Base-by-base conservation (phyloP, 1,284 basidiomycete species). In the Phlebopus sp. region DNA sequence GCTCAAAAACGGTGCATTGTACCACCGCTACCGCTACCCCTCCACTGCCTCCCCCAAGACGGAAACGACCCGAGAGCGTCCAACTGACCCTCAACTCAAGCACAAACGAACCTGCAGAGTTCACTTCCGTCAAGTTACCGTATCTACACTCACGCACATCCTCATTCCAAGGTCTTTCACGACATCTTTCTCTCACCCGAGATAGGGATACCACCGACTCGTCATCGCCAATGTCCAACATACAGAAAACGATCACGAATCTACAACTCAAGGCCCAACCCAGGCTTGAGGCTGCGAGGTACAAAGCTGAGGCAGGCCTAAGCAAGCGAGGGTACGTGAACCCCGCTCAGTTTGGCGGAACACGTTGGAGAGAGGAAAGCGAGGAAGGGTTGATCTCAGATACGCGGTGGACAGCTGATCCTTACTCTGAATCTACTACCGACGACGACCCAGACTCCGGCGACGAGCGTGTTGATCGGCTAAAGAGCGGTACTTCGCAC, bases 261-360 rank as follows among this genome's bases (percentile, higher is more conserved):
- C 62, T 82, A 10, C 74, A 78, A 52, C 71, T 74, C 6, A 72
- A 69, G 36, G 59, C 72, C 1, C 70, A 72, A 51, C 77, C 76
- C 0, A 70, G 64, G 29, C 52, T 80, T 5, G 77, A 79, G 29
- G 75, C 72, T n/a, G 83, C 80, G 30, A 65, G 81, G 51, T 86
- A 78, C 63, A 86, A 86, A 64, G 83, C 83, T 0, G 84, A 86
- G 62, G 84, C 83, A 17, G 84, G 83, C 17, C 57, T 86, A 34
- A 78, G 72, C 50, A 68, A 69, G 52, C 69, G 81, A 8, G 84
- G 84, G 37, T 86, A 77, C 56, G 74, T 85, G 30, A 63, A 64
- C 55, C 63, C 61, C 50, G 37, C 57, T 19, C 55, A 58, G 9
- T 32, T 57, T 40, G 59, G 58, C 43, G 55, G 53, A 42, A 49